phyloP scores from a whole-genome alignment of 345 rosid species.

The Orychophragmus violaceus region DNA sequence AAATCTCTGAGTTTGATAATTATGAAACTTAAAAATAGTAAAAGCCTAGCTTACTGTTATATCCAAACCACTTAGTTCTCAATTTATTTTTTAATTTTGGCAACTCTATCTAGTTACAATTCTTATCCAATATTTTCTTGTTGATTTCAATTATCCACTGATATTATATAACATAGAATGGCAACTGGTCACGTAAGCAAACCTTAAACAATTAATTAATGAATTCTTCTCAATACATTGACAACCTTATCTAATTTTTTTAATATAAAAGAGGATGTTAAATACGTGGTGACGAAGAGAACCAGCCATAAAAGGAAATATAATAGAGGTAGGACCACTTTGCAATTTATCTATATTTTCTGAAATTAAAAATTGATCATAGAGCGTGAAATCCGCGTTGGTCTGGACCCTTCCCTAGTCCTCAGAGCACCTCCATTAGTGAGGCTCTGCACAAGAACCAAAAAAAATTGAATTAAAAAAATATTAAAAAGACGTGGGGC shows the following conservation, averaged over 20 bases:
- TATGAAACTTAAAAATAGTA: not conserved
- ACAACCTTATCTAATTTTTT: not conserved
- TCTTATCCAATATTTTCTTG: not conserved
- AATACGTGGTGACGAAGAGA: not conserved
- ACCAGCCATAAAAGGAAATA: not conserved
- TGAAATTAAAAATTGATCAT: not conserved
- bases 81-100: not conserved
- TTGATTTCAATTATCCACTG: not conserved
- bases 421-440: no score
- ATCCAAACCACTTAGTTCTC: not conserved
- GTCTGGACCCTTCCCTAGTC: not conserved
- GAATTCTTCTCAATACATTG: not conserved
- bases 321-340: not conserved
- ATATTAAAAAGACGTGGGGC: no score
- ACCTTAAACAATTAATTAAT: not conserved
- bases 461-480: no score
- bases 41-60: not conserved
- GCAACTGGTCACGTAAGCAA: conserved; percentile 19
- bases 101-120: not conserved
- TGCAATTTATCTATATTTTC: not conserved
- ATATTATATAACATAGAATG: not conserved
- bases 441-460: no score
- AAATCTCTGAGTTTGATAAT: not conserved
- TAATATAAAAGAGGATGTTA: not conserved
- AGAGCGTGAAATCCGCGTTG: conserved; percentile 32